phyloP scores from a whole-genome alignment of 306 rosid species.

The Rubus parviflorus region DNA sequence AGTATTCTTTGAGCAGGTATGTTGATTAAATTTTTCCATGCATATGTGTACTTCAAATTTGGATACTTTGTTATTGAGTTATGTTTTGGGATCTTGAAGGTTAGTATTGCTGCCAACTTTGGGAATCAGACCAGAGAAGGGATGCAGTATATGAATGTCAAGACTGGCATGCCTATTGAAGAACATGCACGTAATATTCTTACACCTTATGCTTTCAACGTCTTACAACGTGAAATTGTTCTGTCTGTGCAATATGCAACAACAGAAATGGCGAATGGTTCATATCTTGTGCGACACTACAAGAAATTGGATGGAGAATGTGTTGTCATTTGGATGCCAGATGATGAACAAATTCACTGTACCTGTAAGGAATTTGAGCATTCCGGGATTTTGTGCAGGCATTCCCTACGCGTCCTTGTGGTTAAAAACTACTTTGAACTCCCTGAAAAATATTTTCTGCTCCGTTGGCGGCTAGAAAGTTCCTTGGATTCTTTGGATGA shows the following conservation, averaged over 20 bases:
- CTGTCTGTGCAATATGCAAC: constrained; percentile 47
- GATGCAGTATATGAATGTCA: constrained; percentile 41
- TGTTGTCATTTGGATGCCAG: constrained; percentile 53
- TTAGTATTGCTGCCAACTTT: constrained; percentile 31
- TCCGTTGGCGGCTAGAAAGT: constrained; percentile 53
- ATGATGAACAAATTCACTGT: constrained; percentile 53
- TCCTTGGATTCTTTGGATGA: constrained; percentile 31
- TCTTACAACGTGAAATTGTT: constrained; percentile 51
- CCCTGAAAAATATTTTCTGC: constrained; percentile 54
- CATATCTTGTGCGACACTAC: constrained; percentile 54
- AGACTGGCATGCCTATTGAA: constrained; percentile 69
- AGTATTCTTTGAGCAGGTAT: constrained; percentile 64
- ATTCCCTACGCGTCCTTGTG: constrained; percentile 49
- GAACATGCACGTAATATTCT: constrained; percentile 57
- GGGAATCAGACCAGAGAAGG: constrained; percentile 38
- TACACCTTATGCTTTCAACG: constrained; percentile 58
- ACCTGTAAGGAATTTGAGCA: constrained; percentile 70
- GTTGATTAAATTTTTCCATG: background rate
- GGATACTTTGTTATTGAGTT: background rate
- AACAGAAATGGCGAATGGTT: constrained; percentile 54
- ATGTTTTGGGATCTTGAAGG: constrained; percentile 34
- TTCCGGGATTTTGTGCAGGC: constrained; percentile 64
- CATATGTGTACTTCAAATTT: background rate
- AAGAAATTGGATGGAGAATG: constrained; percentile 59
- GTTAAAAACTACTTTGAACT: constrained; percentile 59